Percentiles rank a stretch among this genome's conserved stretches.
Conservation (phyloP, 768 basidiomycete species). For the Amanita inopinata region DNA sequence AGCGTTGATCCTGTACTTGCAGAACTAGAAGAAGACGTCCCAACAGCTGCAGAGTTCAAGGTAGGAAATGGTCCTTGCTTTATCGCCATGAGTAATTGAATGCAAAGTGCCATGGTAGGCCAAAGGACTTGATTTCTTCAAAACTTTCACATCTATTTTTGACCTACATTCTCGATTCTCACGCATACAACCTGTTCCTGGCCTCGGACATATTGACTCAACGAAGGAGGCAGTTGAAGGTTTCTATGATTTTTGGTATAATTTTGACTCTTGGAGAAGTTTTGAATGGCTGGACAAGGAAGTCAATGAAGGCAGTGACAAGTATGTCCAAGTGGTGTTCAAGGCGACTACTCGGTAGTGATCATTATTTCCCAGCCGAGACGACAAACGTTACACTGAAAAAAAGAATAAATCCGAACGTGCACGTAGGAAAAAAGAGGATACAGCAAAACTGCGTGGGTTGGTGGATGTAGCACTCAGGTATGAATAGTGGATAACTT, state of each 20-base stretch:
- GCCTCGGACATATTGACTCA: conserved; percentile 61
- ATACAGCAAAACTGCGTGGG: conserved; percentile 78
- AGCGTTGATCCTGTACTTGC: conserved; percentile 80
- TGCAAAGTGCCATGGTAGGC: conserved; percentile 19
- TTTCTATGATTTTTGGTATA: conserved; percentile 99
- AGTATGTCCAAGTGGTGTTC: conserved; percentile 40
- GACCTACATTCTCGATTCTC: conserved; percentile 92
- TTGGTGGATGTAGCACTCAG: conserved; percentile 80
- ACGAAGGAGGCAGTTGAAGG: conserved; percentile 76
- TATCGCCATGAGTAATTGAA: not conserved
- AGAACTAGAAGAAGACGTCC: conserved; percentile 69
- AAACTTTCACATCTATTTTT: conserved; percentile 70
- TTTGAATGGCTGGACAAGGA: conserved; percentile 99
- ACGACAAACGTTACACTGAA: conserved; percentile 97
- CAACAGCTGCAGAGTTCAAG: conserved; percentile 55
- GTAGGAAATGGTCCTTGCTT: conserved; percentile 11
- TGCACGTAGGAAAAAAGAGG: conserved; percentile 93
- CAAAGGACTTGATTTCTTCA: conserved; percentile 60
- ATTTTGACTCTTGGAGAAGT: conserved; percentile 96
- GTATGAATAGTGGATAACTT: conserved; percentile 15
- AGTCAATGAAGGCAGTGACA: conserved; percentile 94
- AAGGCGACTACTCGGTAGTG: not conserved
- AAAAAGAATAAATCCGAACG: conserved; percentile 99
- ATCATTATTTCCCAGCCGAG: conserved; percentile 47
- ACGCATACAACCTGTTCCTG: conserved; percentile 71